Evolutionary conservation across 495 filamentous ascomycete genomes (phyloP).

Genomic region (Evernia prunastri): DNA sequence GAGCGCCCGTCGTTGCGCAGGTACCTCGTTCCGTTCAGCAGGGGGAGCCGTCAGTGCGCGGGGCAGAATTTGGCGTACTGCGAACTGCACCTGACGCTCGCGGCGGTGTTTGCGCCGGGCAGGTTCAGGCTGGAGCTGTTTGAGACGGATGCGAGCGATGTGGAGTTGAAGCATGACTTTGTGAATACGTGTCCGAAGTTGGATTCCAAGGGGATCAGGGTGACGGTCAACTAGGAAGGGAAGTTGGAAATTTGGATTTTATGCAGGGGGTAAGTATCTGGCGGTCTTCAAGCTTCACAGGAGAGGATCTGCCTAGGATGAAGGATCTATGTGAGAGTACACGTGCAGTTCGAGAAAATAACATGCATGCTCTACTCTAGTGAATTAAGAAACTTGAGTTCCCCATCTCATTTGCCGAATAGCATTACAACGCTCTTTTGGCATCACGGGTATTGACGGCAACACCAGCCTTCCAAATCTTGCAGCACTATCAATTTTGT

Average conservation of each 20-base stretch:
- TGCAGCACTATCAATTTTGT: too few species aligned
- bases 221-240: constrained; percentile 13
- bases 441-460: too few species aligned
- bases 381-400: too few species aligned
- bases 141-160: constrained; percentile 22
- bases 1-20: constrained; percentile 14
- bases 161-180: constrained; percentile 21
- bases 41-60: constrained; percentile 21
- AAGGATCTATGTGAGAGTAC: background rate
- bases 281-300: background rate
- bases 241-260: background rate
- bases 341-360: background rate
- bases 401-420: too few species aligned
- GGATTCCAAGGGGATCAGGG: constrained; percentile 23
- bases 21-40: constrained; percentile 23
- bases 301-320: background rate
- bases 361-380: background rate
- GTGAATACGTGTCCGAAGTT: constrained; percentile 16
- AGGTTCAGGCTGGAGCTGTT: constrained; percentile 20
- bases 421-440: too few species aligned
- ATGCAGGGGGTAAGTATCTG: background rate
- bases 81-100: constrained; percentile 22
- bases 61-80: constrained; percentile 24
- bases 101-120: constrained; percentile 21
- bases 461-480: too few species aligned